Evolutionary conservation across 2,329 filamentous ascomycete genomes (phyloP).

Genomic region (Nothopassalora personata): DNA sequence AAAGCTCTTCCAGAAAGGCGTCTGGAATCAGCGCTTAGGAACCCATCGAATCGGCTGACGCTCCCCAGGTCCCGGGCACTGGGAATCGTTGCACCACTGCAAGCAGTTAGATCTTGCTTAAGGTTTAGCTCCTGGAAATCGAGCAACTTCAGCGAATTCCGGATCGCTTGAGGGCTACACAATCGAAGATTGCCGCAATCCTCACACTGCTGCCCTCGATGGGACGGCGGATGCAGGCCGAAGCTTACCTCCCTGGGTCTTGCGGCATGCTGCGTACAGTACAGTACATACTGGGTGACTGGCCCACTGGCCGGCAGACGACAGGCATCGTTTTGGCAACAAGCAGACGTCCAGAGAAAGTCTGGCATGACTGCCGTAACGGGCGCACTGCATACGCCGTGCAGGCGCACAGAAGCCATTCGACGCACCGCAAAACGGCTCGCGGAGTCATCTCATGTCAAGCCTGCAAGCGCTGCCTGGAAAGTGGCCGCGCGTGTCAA

Average conservation of each 20-base stretch:
- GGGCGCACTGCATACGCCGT: constrained; percentile 26
- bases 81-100: constrained; percentile 23
- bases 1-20: constrained; percentile 20
- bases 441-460: neutral
- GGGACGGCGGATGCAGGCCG: constrained; percentile 1
- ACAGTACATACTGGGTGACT: too few relatives aligned
- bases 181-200: constrained; percentile 1
- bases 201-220: neutral
- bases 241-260: neutral
- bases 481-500: neutral
- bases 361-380: constrained; percentile 19
- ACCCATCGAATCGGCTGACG: constrained; percentile 28
- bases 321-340: constrained; percentile 10
- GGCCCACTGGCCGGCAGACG: constrained; percentile 4
- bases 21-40: constrained; percentile 18
- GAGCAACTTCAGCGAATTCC: constrained; percentile 12
- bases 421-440: constrained; percentile 1
- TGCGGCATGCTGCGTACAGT: too few relatives aligned
- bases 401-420: constrained; percentile 23
- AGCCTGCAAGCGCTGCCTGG: neutral
- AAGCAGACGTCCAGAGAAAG: constrained; percentile 7
- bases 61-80: constrained; percentile 25
- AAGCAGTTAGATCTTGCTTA: constrained; percentile 25
- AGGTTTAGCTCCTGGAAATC: constrained; percentile 18
- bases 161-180: constrained; percentile 4